Evolutionary conservation across 345 rosid species (phyloP).

Genomic region (Gossypium rotundifolium): DNA sequence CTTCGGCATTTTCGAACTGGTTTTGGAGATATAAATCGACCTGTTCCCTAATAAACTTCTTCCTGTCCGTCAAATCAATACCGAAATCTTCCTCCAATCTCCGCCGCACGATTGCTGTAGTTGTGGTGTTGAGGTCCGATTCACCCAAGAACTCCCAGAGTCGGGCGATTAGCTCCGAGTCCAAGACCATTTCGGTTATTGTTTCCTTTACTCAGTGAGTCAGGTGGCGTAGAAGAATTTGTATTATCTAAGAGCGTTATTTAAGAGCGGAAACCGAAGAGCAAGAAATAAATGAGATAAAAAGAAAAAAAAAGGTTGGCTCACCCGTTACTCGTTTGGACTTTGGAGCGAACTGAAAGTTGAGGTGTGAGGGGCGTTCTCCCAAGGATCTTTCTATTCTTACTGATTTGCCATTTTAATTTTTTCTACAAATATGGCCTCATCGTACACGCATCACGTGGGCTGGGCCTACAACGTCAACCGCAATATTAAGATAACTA

Average conservation of each 20-base stretch:
- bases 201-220: background rate
- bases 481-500: background rate
- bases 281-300: background rate
- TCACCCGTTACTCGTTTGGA: slow-evolving; percentile 23
- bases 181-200: slow-evolving; percentile 31
- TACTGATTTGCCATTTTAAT: background rate
- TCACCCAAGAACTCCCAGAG: slow-evolving; percentile 30
- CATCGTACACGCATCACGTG: background rate
- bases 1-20: slow-evolving; percentile 28
- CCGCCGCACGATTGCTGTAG: slow-evolving; percentile 37
- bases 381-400: background rate
- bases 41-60: slow-evolving; percentile 42
- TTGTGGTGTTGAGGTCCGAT: slow-evolving; percentile 46
- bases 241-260: background rate
- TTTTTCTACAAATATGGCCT: background rate
- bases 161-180: slow-evolving; percentile 35
- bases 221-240: background rate
- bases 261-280: background rate
- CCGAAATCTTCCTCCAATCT: slow-evolving; percentile 42
- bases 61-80: slow-evolving; percentile 38
- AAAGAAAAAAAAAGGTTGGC: background rate
- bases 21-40: slow-evolving; percentile 37
- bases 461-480: background rate
- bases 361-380: background rate
- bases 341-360: background rate